Base-by-base conservation (phyloP, 2,329 filamentous ascomycete species). In the Fusarium tupiense region DNA sequence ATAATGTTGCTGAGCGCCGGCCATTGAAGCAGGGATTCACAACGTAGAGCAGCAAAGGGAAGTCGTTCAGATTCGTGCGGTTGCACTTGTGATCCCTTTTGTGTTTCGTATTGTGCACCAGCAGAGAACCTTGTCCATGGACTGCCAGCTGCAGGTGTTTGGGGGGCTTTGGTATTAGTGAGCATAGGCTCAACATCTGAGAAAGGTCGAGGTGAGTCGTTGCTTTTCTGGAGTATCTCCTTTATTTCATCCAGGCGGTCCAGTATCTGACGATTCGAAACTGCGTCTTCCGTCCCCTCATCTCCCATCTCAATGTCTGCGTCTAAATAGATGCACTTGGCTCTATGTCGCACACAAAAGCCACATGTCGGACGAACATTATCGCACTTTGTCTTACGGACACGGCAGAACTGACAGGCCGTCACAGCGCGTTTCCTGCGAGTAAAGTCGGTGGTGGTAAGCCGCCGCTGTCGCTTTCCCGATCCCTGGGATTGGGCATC, bases 391-490 rank as follows among this genome's bases (percentile, higher is more conserved):
- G 61, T 61, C 52, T 74, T 69, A 8, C 62, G 50, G n/a, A 63
- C 58, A 54, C 72, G 64, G n/a, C 71, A 75, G 54, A 69, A 72
- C n/a, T 74, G 61, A 31, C 64, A 74, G 8, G 64, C 50, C 5
- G 54, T 49, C 6, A 70, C 54, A n/a, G 57, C 64, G n/a, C 71
- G 61, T 53, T 67, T 74, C 22, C 65, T 65, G 43, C 49, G 59
- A 7, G 60, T 67, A 44, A 64, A 71, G 19, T 68, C 47, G 9
- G 44, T 37, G 8, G 61, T 73, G 12, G 29, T 44, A 8, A 53
- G 41, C 12, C 40, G 17, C 33, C 52, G 38, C 38, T 66, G 38
- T 53, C 46, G 33, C 43, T 61, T 52, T 6, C 40, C 38, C 17
- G 19, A 53, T 8, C 33, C 19, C n/a, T 52, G 47, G 13, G 33